Conservation (phyloP, 495 filamentous ascomycete species). For the Penicillium daleae region DNA sequence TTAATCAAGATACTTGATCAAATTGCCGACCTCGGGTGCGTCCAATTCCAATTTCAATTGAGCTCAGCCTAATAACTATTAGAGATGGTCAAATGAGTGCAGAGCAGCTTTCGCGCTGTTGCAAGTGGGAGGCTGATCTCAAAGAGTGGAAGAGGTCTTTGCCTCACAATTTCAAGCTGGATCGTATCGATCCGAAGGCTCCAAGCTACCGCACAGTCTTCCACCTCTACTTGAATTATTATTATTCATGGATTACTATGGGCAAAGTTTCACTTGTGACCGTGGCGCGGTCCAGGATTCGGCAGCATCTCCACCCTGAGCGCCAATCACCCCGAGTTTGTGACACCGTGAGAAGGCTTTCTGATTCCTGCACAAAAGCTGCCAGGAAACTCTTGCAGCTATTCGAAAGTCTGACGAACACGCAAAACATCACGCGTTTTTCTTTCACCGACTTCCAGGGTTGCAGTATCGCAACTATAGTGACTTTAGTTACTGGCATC, state of each 20-base stretch:
- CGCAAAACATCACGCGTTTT: conserved; percentile 26
- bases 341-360: conserved; percentile 4
- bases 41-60: neutral
- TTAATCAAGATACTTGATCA: conserved; percentile 26
- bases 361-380: conserved; percentile 24
- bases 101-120: conserved; percentile 7
- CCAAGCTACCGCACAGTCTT: conserved; percentile 25
- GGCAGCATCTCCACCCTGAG: neutral
- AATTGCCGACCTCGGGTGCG: conserved; percentile 22
- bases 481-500: conserved; percentile 32
- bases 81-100: neutral
- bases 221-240: conserved; percentile 34
- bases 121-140: conserved; percentile 2
- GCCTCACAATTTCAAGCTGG: conserved; percentile 24
- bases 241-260: conserved; percentile 31
- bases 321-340: neutral
- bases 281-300: conserved; percentile 17
- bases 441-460: conserved; percentile 40
- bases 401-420: conserved; percentile 22
- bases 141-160: conserved; percentile 29
- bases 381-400: conserved; percentile 25
- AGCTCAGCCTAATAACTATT: neutral
- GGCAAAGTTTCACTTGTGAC: conserved; percentile 28
- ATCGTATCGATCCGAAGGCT: conserved; percentile 20
- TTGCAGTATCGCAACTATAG: conserved; percentile 38